Base-by-base conservation (phyloP, 2,329 filamentous ascomycete genomes). In the Fusarium longipes region DNA sequence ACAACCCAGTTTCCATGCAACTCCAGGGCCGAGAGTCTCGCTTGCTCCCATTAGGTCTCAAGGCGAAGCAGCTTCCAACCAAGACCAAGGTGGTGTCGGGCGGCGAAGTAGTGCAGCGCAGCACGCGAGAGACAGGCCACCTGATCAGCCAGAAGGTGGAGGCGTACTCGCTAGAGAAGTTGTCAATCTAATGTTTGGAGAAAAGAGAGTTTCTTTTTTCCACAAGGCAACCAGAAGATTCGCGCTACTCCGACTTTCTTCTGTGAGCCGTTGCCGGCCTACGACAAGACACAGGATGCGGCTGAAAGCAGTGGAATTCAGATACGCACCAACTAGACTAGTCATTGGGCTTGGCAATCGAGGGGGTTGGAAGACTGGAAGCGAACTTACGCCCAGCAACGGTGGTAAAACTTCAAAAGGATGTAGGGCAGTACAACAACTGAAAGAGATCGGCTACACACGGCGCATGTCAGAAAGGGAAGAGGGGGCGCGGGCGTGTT, bases 81-180 rank as follows among this genome's bases (percentile, higher is more conserved):
- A 79, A 74, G 62, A 79, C 82, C 63, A 89, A 92, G 85, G 81
- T 91, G 69, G 82, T 89, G 70, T 82, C 85, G 44, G 89, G 88
- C 56, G 92, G 93, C 18, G 91, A 93, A 80, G 82, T 93, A 38
- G 84, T 89, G 65, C 82, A 86, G 76, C 87, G 92, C 70, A 93
- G 84, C 71, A 83, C 82, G 70, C 84, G 93, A 77, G 91, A 97
- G 80, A 89, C 90, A 59, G 92, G 91, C 18, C 88, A 91, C 78
- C 80, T 96, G 77, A 87, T 91, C 74, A 93, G 91, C 75, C 91
- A 92, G 80, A 90, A 89, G 76, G 90, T 94, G 64, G 91, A 91
- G 56, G 88, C 90, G 69, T 97, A 97, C 80, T 93, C 91, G 44
- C 85, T 95, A 68, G 93, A 97, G 81, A 87, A 88, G 78, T 89